Evolutionary conservation across 2,329 filamentous ascomycete species (phyloP), one percentile per base, ranked within the genome.

Genomic region (Sclerotiophoma versabilis): DNA sequence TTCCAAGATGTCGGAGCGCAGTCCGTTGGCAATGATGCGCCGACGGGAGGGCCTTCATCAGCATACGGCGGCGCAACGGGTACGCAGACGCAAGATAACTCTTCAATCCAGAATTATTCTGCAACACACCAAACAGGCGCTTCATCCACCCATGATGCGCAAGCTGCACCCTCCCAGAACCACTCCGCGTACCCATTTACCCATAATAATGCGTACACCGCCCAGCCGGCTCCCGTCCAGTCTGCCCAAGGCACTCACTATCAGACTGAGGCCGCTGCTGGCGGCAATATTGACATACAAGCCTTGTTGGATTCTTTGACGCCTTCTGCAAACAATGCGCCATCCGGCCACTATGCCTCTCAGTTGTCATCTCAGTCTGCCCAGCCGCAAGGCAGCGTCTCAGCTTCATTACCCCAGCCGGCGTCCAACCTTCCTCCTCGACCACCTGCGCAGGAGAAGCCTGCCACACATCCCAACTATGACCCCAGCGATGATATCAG

Each of bases 381-480:
- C 56, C 63, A 66, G 54, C 49, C 68, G 42, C 71, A 71, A 39
- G 66, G 69, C 64, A 68, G 66, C 49, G 69, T 75, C 54, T 64
- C 74, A 26, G 59, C 73, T 19, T 70, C 75, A 12, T 69, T 75
- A 43, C 62, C 75, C 37, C 73, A 77, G 29, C 72, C 72, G 50
- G 73, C 76, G 38, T 63, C 74, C 50, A 73, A 68, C 55, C 78
- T 81, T 7, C 80, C 79, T 64, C 74, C 79, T 30, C 74, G 78
- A 57, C 80, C 79, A 36, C 80, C 79, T 54, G 76, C 79, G 30
- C 80, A 81, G 69, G 79, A 80, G 55, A 77, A 78, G 65, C 76
- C 77, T 48, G 68, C 76, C 53, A 80, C 79, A 43, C 76, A 81
- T 58, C 72, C 77, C 36, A 80, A 80, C 58, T 81, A 80, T 68